Percentiles rank a stretch among this genome's conserved stretches.
Evolutionary conservation across 257 asterid species (phyloP).

Genomic region (Coffea canephora): DNA sequence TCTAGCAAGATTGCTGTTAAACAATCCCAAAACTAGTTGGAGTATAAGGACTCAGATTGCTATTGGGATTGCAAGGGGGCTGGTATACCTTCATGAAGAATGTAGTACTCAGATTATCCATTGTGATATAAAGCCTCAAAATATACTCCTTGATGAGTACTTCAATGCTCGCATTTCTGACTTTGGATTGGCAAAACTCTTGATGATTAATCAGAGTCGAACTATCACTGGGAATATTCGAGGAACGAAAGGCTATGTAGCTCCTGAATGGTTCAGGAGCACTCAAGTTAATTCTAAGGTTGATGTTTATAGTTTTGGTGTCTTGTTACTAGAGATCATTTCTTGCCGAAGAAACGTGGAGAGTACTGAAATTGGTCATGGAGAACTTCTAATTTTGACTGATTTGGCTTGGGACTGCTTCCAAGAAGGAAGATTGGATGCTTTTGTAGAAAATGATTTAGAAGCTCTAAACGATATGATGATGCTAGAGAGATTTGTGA

Average conservation of each 20-base stretch:
- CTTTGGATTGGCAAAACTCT: too few species aligned
- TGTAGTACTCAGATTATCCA: constrained; percentile 45
- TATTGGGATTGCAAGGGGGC: constrained; percentile 45
- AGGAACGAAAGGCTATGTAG: constrained; percentile 65
- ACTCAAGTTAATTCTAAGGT: constrained; percentile 37
- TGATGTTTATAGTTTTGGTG: constrained; percentile 64
- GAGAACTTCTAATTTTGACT: constrained; percentile 25
- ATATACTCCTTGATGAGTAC: too few species aligned
- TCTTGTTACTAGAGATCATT: constrained; percentile 49
- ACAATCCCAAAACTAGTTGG: too few species aligned
- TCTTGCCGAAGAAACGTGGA: constrained; percentile 36
- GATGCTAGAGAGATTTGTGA: constrained; percentile 34
- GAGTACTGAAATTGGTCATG: constrained; percentile 26
- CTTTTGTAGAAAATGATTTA: constrained; percentile 32
- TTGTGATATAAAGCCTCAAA: constrained; percentile 57
- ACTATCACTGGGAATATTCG: constrained; percentile 35
- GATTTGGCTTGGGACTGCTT: constrained; percentile 57
- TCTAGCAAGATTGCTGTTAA: too few species aligned
- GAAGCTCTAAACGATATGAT: constrained; percentile 38
- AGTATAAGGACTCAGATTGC: constrained; percentile 13
- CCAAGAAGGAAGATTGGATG: constrained; percentile 27
- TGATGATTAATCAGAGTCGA: constrained; percentile 43
- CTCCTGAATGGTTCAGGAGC: constrained; percentile 68
- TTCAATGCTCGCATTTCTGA: too few species aligned
- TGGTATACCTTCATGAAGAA: constrained; percentile 20